A percentile compares a stretch with the other conserved stretches of the same genome.
Evolutionary conservation across 2,329 filamentous ascomycete genomes (phyloP).

Genomic region (Sclerotinia glacialis): DNA sequence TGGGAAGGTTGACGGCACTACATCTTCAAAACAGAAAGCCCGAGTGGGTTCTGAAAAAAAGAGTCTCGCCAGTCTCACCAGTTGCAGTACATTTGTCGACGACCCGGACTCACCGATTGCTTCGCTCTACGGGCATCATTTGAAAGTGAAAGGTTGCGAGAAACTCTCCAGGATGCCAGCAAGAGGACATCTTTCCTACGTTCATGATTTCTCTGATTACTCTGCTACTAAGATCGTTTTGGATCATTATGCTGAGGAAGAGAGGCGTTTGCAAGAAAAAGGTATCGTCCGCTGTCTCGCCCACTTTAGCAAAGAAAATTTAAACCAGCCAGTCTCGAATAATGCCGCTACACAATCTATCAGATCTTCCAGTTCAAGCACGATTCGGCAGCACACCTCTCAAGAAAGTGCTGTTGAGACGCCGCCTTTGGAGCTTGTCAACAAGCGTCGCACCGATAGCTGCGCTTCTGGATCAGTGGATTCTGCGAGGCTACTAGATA

Average conservation of each 20-base stretch:
- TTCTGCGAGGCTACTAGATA: neutral
- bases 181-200: slow-evolving; percentile 29
- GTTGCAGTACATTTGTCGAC: neutral
- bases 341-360: neutral
- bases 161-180: slow-evolving; percentile 15
- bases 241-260: slow-evolving; percentile 32
- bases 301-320: neutral
- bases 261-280: slow-evolving; percentile 21
- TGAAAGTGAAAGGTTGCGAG: slow-evolving; percentile 3
- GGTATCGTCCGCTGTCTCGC: neutral
- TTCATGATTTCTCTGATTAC: slow-evolving; percentile 34
- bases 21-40: neutral
- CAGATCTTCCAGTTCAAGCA: slow-evolving; percentile 1
- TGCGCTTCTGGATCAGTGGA: neutral
- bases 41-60: neutral
- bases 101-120: neutral
- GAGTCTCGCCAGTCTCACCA: slow-evolving; percentile 4
- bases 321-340: neutral
- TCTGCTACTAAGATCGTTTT: slow-evolving; percentile 31
- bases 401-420: neutral
- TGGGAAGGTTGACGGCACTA: slow-evolving; percentile 4
- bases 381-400: slow-evolving; percentile 4
- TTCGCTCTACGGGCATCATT: neutral
- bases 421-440: neutral
- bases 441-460: neutral